Evolutionary conservation across 306 rosid species (phyloP), one percentile per base, ranked within the genome.

Genomic region (Boehmeria nivea): DNA sequence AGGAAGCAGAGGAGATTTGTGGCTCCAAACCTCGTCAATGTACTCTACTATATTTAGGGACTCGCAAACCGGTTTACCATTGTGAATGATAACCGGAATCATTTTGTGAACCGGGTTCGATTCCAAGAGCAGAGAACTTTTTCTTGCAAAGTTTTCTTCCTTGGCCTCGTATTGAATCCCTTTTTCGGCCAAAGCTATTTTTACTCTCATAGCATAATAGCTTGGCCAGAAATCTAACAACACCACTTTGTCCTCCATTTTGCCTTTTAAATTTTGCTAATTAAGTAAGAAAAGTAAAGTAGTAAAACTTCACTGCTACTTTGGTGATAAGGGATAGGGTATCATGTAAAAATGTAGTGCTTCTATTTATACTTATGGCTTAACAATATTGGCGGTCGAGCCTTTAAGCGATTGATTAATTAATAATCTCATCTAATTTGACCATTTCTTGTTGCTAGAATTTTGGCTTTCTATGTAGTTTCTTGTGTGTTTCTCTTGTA

Each of bases 201-300:
- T 78, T 66, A 75, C 84, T 55, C 88, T 82, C 84, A 75, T 82
- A 55, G 68, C 82, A 49, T 72, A 82, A 46, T 70, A 63, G 52
- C 88, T 82, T 54, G 88, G 69, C 88, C 82, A 82, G 49, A 75
- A 78, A 75, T 78, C 84, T 66, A 78, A 72, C 16, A 82, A 44
- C 63, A 75, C 64, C 4, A 75, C 75, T 28, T 25, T 78, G 61
- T 47, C 19, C 25, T 66, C 82, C 22, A 22, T 14, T 33, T 33
- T n/a, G n/a, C n/a, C n/a, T n/a, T n/a, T n/a, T n/a, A n/a, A n/a
- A n/a, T n/a, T n/a, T n/a, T n/a, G n/a, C n/a, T n/a, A n/a, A n/a
- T n/a, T n/a, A n/a, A n/a, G n/a, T n/a, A n/a, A n/a, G n/a, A n/a
- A n/a, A n/a, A n/a, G n/a, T n/a, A n/a, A n/a, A n/a, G n/a, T n/a